Evolutionary conservation across 495 filamentous ascomycete species (phyloP), one percentile per base, ranked within the genome.

Genomic region (Xylaria cubensis): DNA sequence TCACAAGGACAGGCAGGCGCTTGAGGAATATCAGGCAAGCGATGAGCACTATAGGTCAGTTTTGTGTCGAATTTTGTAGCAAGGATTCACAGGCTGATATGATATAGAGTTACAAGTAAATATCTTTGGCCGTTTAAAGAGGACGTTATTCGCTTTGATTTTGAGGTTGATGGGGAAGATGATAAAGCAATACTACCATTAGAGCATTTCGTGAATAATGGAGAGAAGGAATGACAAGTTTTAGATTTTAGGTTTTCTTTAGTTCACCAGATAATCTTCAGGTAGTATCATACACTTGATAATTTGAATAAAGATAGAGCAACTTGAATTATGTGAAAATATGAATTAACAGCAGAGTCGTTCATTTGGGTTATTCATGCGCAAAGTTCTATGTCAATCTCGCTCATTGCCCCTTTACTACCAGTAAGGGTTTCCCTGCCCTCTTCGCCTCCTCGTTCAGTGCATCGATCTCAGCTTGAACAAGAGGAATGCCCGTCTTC

Each of bases 401-500:
- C n/a, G 51, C 44, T 71, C 21, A 72, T 58, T 56, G 32, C n/a
- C 53, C 63, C 50, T 74, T 79, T 15, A 74, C 39, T 21, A 71
- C 72, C 3, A 79, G 44, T 10, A 39, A 46, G 6, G 74, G 74
- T 24, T 74, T 72, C 19, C 88, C 87, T 10, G 90, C 87, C 55
- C 73, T 76, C 73, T 87, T 84, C 0, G 92, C 92, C 79, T 94
- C 92, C 51, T 81, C 78, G 76, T 94, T 93, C 70, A 95, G 80
- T 1, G 82, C 83, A 42, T 88, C 87, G 71, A 95, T 84, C 78
- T 94, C 92, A 0, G 86, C 86, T 63, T 87, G 79, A 0, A 88
- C 88, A 69, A 87, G 88, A 3, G 92, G 92, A 67, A 94, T 93
- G 0, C 92, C 92, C 13, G 84, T 82, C 46, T 70, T 76, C 44